Percentiles rank a stretch among this genome's conserved stretches.
Evolutionary conservation across 306 rosid genomes (phyloP).

Genomic region (Malus asiatica): DNA sequence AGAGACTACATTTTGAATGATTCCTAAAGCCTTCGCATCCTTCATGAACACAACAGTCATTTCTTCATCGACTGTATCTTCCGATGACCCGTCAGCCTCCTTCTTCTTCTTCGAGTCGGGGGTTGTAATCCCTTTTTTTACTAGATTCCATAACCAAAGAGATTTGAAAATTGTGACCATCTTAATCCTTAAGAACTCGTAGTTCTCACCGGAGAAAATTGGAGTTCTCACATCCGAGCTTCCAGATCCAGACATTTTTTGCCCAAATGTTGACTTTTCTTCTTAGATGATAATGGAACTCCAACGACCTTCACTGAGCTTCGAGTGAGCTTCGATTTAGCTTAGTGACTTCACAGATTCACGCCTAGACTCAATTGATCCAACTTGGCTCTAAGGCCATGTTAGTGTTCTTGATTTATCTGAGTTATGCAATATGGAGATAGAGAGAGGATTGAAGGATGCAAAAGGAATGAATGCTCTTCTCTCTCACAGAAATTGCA

Average conservation of each 20-base stretch:
- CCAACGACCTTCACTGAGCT: too few relatives aligned
- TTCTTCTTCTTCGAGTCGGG: background rate
- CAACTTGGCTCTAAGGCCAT: too few relatives aligned
- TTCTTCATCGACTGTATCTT: background rate
- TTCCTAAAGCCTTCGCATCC: background rate
- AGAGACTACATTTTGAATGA: background rate
- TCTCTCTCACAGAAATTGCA: too few relatives aligned
- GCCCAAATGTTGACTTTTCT: too few relatives aligned
- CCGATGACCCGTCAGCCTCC: background rate
- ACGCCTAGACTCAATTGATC: too few relatives aligned
- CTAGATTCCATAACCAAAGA: background rate
- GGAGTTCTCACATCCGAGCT: background rate
- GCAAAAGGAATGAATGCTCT: too few relatives aligned
- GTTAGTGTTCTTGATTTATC: too few relatives aligned
- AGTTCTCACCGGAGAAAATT: background rate
- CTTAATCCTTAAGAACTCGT: background rate
- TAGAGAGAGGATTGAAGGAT: too few relatives aligned
- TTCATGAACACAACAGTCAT: background rate
- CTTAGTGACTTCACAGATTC: too few relatives aligned
- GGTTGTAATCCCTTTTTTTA: background rate
- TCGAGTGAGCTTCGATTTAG: background rate
- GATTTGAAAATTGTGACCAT: background rate
- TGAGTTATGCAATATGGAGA: too few relatives aligned
- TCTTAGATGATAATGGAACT: too few relatives aligned
- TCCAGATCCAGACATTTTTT: background rate